Base-by-base conservation (phyloP, 1,139 yeast genomes). In the Protomyces macrosporus region DNA sequence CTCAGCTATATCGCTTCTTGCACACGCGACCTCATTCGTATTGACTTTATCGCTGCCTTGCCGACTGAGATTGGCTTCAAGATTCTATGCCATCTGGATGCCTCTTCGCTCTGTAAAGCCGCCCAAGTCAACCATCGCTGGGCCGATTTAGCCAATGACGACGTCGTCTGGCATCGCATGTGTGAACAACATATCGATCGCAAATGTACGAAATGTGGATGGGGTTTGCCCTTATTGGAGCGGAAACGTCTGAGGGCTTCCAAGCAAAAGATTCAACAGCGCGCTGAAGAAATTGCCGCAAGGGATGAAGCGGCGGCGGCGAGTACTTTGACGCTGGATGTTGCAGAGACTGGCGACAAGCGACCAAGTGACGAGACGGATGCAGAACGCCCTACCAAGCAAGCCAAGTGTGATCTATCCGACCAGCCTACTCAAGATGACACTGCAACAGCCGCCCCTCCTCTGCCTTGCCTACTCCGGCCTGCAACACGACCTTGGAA, bases 171-270 rank as follows among this genome's bases (percentile, higher is more conserved):
- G 98, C 95, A 93, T 74, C 90, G 93, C 70, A 87, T 93, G 93
- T 93, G 98, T 74, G 97, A 90, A 74, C 98, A 93, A 75, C 98
- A 93, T 74, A 93, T 93, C 65, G 98, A 93, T 75, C 81, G 96
- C 66, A 93, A 93, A 74, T 93, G 98, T 76, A 96, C 97, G 53
- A 90, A 89, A 73, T 93, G 98, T 78, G 98, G 98, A 9, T 93
- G 98, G 98, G 98, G 98, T 4, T 79, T 93, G 69, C 98, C 98
- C 1, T 77, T 93, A 67, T 83, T 93, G 83, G 80, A 78, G 67
- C 73, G 76, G 65, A 71, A 74, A 65, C 72, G 77, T 34, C 71
- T 77, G 23, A 70, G 75, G 6, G 71, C 71, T 12, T 55, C 66
- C 40, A 65, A 67, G 63, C 64, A 65, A 45, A 68, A 63, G 51